Evolutionary conservation across 2,329 filamentous ascomycete genomes (phyloP).

Genomic region (Penicillium sp.): DNA sequence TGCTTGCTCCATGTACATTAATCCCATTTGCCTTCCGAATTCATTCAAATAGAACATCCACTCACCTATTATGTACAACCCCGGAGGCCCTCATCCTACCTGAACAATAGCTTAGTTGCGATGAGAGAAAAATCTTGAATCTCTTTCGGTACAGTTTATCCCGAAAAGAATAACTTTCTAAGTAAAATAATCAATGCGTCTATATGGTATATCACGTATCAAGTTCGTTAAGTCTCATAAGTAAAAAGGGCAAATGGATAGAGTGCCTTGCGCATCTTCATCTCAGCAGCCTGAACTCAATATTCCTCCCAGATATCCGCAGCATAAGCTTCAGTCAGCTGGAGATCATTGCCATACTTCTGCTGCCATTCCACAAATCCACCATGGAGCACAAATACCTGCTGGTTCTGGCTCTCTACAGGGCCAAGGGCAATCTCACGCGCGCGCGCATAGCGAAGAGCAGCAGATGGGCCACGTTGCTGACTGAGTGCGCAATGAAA

Average conservation of each 20-base stretch:
- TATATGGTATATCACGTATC: conserved; percentile 16
- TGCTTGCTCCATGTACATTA: conserved; percentile 1
- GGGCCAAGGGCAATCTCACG: conserved; percentile 54
- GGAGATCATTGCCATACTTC: conserved; percentile 69
- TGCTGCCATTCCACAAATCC: conserved; percentile 92
- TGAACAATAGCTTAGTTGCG: no score
- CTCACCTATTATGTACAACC: no score
- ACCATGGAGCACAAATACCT: conserved; percentile 75
- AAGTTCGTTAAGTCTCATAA: conserved; percentile 6
- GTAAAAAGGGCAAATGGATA: conserved; percentile 8
- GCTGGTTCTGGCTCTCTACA: conserved; percentile 56
- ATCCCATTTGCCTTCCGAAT: neutral
- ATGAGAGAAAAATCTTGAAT: no score
- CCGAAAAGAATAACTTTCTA: neutral
- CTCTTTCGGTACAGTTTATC: no score
- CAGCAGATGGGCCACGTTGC: conserved; percentile 82
- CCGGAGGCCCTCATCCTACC: no score
- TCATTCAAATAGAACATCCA: neutral
- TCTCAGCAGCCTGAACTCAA: conserved; percentile 15
- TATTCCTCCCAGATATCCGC: conserved; percentile 78
- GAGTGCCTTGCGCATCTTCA: neutral
- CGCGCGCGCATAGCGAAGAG: conserved; percentile 69
- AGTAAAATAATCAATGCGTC: neutral
- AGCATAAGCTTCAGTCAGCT: conserved; percentile 78
- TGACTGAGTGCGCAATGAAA: conserved; percentile 95